A percentile compares a stretch with the other conserved stretches of the same genome.
phyloP scores from a whole-genome alignment of 108 stramenopile species.

The Mayamaea pseudoterrestris region DNA sequence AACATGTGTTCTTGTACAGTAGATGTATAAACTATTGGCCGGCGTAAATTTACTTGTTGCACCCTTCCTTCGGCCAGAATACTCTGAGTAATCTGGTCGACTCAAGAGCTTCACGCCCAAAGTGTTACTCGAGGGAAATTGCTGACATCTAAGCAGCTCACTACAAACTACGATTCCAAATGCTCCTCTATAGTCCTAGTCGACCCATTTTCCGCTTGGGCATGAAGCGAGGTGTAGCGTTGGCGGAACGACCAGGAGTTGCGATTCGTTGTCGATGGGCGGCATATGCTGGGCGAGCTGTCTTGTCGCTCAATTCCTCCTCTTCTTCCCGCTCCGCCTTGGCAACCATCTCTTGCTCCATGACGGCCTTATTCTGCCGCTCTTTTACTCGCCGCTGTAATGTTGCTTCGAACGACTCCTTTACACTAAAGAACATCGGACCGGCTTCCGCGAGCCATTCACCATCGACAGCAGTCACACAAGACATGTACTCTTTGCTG shows the following conservation, averaged over 20 bases:
- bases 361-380: constrained; percentile 34
- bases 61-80: too few relatives aligned
- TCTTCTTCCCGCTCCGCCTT: constrained; percentile 29
- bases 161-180: too few relatives aligned
- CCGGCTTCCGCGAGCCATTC: constrained; percentile 98
- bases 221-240: constrained; percentile 53
- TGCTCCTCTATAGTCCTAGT: constrained; percentile 26
- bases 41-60: too few relatives aligned
- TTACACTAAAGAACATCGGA: constrained; percentile 96
- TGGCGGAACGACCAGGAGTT: constrained; percentile 45
- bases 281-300: constrained; percentile 6
- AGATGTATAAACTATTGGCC: too few relatives aligned
- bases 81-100: too few relatives aligned
- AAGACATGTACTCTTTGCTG: constrained; percentile 95
- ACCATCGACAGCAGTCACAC: constrained; percentile 96
- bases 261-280: constrained; percentile 32
- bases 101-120: too few relatives aligned
- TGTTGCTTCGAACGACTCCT: constrained; percentile 74
- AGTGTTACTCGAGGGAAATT: too few relatives aligned
- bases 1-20: too few relatives aligned
- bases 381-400: constrained; percentile 57
- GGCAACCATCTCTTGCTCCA: constrained; percentile 54
- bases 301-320: neutral
- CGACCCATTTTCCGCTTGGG: constrained; percentile 54
- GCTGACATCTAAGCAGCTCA: too few relatives aligned